These are phyloP conservation scores for Solanum chacoense DNA, from an alignment of 305 asterid species.

Conservation along the genomic window DNA sequence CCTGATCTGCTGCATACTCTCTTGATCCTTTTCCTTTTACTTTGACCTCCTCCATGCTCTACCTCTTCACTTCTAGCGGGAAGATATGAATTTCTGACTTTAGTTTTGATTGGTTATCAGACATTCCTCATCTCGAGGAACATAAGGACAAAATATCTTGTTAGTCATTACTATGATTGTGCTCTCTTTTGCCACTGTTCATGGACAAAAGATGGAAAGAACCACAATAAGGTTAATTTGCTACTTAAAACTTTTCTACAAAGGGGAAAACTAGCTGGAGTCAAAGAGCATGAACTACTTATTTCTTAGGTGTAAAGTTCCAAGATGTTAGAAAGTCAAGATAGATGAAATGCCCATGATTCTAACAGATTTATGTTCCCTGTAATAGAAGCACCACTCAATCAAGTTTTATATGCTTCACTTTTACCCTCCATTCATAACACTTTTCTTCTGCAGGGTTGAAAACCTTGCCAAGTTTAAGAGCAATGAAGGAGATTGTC, in stretches of 20 bases:
- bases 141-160: background rate
- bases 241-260: background rate
- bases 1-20: background rate
- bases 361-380: background rate
- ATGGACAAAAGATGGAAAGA: background rate
- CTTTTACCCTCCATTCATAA: conserved; percentile 1
- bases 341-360: background rate
- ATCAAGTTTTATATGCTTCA: background rate
- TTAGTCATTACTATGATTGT: background rate
- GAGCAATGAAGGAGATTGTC: conserved; percentile 91
- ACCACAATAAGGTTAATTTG: background rate
- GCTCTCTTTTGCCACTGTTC: background rate
- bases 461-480: conserved; percentile 76
- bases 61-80: background rate
- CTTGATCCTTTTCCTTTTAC: background rate
- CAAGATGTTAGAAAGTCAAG: background rate
- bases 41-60: background rate
- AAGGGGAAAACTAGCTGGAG: background rate
- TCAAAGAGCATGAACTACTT: background rate
- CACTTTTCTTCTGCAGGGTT: conserved; percentile 37
- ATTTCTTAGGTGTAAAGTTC: background rate
- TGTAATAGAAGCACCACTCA: background rate
- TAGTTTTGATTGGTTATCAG: background rate
- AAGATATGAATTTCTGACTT: background rate
- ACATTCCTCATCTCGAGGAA: background rate